Evolutionary conservation across 2,329 filamentous ascomycete genomes (phyloP), one percentile per base, ranked within the genome.

Genomic region (Endothia cerciana): DNA sequence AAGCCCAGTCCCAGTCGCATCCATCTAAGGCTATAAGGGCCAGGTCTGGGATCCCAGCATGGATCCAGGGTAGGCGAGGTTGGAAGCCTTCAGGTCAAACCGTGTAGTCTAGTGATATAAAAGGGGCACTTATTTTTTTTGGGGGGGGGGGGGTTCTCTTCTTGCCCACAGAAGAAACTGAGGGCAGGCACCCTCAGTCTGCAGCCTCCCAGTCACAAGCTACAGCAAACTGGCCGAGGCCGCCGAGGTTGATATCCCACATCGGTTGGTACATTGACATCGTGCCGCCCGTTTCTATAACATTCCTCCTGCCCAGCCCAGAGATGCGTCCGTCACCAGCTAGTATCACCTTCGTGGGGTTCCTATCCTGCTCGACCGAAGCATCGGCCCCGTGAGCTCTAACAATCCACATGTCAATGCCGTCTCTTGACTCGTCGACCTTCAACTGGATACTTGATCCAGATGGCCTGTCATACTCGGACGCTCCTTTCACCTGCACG

Each of bases 401-500:
- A 13, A 79, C 69, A 3, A 80, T 69, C 49, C 69, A 70, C 73
- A 79, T 74, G 0, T 74, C 71, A 2, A 68, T 59, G 22, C 63
- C 69, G 5, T 58, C 64, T 8, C 68, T 65, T 17, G 75, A 69
- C 17, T 74, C 71, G 1, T 73, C 71, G 13, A 76, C 71, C 7
- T 63, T 60, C 10, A 76, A 64, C 45, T 60, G 64, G 38, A 66
- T 59, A 40, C 38, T 58, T 30, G 64, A 55, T 2, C 62, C 62
- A 19, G 60, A 57, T 63, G 63, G 63, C 15, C 60, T 61, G n/a
- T 64, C 60, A 15, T 67, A 68, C 28, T 71, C 71, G 19, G 68
- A 69, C 19, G 71, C 72, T 0, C 76, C 74, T 67, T 81, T 80
- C 49, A 79, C 75, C 59, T 79, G 78, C 47, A 82, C 75, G 40